These are phyloP conservation scores for Pseudocercospora ulei DNA, from an alignment of 2,329 filamentous ascomycete genomes.

Conservation along the genomic window DNA sequence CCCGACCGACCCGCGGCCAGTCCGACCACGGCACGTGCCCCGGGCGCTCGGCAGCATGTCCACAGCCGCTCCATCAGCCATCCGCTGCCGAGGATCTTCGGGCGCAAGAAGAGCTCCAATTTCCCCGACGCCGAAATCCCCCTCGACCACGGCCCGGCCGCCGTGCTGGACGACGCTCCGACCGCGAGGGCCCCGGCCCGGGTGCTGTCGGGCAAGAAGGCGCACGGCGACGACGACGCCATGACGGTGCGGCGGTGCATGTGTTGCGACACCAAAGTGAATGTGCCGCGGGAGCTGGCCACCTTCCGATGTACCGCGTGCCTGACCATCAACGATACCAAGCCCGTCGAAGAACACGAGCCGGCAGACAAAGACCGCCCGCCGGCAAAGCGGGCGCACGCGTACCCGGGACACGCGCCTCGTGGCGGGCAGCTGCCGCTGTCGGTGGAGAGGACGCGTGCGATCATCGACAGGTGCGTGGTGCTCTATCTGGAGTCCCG, in stretches of 20 bases:
- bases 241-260: constrained; percentile 66
- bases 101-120: constrained; percentile 46
- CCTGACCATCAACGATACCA: constrained; percentile 71
- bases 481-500: constrained; percentile 42
- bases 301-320: constrained; percentile 78
- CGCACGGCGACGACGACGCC: constrained; percentile 39
- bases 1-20: constrained; percentile 20
- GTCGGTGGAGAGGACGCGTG: constrained; percentile 52
- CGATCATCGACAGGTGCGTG: constrained; percentile 49
- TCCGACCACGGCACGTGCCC: constrained; percentile 19
- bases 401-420: constrained; percentile 16
- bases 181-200: constrained; percentile 28
- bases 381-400: constrained; percentile 17
- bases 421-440: constrained; percentile 36
- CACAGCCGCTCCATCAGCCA: constrained; percentile 62
- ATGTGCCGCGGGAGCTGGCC: constrained; percentile 64
- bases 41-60: constrained; percentile 22
- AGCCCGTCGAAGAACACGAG: constrained; percentile 26
- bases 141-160: constrained; percentile 42
- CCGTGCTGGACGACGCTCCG: constrained; percentile 30
- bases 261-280: constrained; percentile 71
- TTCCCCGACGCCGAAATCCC: constrained; percentile 31
- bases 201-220: constrained; percentile 30
- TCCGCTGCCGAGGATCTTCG: constrained; percentile 64
- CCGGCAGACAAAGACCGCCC: constrained; percentile 20